Evolutionary conservation across 192 early-diverging fungal species (phyloP), one percentile per base, ranked within the genome.

Genomic region (Coemansia sp.): DNA sequence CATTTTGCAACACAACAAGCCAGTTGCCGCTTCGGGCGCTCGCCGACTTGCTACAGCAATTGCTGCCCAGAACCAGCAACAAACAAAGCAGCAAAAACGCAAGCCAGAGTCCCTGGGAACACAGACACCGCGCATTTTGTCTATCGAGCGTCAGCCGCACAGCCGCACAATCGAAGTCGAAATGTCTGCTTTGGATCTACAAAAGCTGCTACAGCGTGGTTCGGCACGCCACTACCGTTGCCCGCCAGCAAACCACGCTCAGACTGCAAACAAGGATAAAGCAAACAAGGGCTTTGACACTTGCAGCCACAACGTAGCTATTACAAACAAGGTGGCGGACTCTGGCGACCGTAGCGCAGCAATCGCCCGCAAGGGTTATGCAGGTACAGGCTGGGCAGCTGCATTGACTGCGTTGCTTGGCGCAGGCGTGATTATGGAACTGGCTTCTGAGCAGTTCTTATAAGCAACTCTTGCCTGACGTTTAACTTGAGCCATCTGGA

Each of bases 131-230:
- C 52, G 14, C 5, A 48, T 69, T 3, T 53, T 69, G 7, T 69
- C 67, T 6, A 54, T 69, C 10, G 15, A 46, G 28, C 38, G 24
- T 9, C 59, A 69, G 54, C 24, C 37, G 37, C 38, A 46, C 12
- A 64, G 70, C 20, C 58, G 49, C 28, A 66, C 56, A n/a, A 63
- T 73, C 21, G 70, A 73, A 34, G 44, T 73, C 9, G 70, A 73
- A 44, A 67, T 73, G 21, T 62, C 58, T 17, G 21, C 49, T 6
- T 34, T 18, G 0, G 70, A 66, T 25, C 55, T 73, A 38, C 54
- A 63, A 20, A 47, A 40, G 40, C 31, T 66, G 24, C 21, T 73
- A 10, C 34, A 21, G 20, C 58, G 37, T 5, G 31, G 50, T 5
- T 48, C 61, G 14, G 58, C 49, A 15, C 21, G 50, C 61, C 47